Evolutionary conservation across 2,329 filamentous ascomycete species (phyloP).

Genomic region (Sporothrix phasma): DNA sequence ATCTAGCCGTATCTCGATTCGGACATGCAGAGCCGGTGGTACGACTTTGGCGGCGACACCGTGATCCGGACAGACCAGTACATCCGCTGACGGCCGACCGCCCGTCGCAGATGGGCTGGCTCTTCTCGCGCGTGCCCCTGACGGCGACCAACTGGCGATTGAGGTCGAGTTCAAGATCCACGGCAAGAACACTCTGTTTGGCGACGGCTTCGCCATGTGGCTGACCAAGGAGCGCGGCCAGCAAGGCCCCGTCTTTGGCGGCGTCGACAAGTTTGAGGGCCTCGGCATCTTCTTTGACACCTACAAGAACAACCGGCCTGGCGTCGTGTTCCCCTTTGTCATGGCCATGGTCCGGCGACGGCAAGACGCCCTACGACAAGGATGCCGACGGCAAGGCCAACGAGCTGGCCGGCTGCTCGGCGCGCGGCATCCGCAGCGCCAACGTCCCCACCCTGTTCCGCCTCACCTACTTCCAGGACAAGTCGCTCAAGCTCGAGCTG

Average conservation of each 20-base stretch:
- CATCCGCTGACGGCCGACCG: conserved; percentile 80
- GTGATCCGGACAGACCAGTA: conserved; percentile 70
- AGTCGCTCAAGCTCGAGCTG: conserved; percentile 78
- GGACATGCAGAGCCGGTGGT: conserved; percentile 97
- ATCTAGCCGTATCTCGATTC: conserved; percentile 87
- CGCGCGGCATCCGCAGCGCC: conserved; percentile 75
- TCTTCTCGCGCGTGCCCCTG: conserved; percentile 86
- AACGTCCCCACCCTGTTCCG: conserved; percentile 72
- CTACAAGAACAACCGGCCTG: conserved; percentile 98
- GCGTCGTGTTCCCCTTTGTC: conserved; percentile 90
- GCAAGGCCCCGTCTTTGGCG: conserved; percentile 77
- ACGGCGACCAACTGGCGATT: conserved; percentile 98
- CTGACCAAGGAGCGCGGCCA: conserved; percentile 84
- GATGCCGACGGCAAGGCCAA: conserved; percentile 87
- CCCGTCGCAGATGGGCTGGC: conserved; percentile 82
- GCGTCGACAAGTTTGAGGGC: conserved; percentile 80
- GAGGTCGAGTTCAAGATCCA: conserved; percentile 92
- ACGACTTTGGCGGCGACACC: conserved; percentile 94
- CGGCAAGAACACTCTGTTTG: conserved; percentile 80
- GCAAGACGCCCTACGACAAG: conserved; percentile 81
- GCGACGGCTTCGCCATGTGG: conserved; percentile 97
- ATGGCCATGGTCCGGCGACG: conserved; percentile 98
- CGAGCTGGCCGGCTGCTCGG: conserved; percentile 91
- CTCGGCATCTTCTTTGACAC: conserved; percentile 95
- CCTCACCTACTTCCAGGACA: conserved; percentile 95